Conservation (phyloP, 1,284 basidiomycete species). For the Macrocystidia cucumis region DNA sequence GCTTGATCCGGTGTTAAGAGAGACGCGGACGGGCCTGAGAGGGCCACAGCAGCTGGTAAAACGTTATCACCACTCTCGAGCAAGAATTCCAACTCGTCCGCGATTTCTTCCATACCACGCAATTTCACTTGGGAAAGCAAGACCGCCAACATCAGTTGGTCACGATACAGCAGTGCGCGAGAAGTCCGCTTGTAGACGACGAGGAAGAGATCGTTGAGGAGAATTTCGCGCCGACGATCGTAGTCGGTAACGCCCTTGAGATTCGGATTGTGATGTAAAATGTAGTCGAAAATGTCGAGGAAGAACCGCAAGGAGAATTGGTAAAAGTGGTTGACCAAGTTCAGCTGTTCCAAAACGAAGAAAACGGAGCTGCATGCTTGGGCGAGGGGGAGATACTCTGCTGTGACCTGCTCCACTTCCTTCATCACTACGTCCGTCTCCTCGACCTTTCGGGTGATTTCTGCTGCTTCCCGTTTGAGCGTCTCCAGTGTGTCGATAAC, state of each 20-base stretch:
- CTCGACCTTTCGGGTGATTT: slow-evolving; percentile 95
- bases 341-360: slow-evolving; percentile 95
- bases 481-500: slow-evolving; percentile 97
- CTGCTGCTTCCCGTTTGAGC: slow-evolving; percentile 94
- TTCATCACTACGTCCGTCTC: slow-evolving; percentile 95
- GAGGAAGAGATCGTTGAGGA: slow-evolving; percentile 91
- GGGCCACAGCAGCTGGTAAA: slow-evolving; percentile 26
- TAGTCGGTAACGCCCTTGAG: slow-evolving; percentile 76
- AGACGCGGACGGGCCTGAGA: slow-evolving; percentile 29
- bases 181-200: slow-evolving; percentile 88
- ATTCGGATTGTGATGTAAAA: slow-evolving; percentile 89
- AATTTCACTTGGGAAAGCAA: slow-evolving; percentile 89
- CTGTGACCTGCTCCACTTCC: slow-evolving; percentile 93
- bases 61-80: slow-evolving; percentile 80
- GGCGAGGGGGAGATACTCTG: slow-evolving; percentile 91
- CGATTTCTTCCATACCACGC: slow-evolving; percentile 70
- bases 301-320: slow-evolving; percentile 98
- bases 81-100: slow-evolving; percentile 85
- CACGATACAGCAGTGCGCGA: slow-evolving; percentile 84
- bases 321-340: slow-evolving; percentile 96
- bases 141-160: slow-evolving; percentile 89
- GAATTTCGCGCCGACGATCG: slow-evolving; percentile 67
- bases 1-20: slow-evolving; percentile 62
- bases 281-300: slow-evolving; percentile 96
- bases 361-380: slow-evolving; percentile 96